Evolutionary conservation across 2,329 filamentous ascomycete genomes (phyloP).

Genomic region (Cladobotryum protrusum): DNA sequence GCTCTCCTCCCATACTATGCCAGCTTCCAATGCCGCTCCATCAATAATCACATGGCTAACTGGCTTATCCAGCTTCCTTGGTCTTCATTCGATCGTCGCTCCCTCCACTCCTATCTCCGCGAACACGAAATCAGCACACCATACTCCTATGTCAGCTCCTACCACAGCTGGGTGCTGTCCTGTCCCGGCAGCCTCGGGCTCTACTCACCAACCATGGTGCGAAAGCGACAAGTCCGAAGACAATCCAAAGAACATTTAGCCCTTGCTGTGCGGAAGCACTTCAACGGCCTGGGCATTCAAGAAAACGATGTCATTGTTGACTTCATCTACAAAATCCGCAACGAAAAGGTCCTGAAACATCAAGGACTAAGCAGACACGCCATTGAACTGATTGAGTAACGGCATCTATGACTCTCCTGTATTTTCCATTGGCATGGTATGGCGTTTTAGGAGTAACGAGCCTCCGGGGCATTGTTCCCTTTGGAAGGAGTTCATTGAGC

Average conservation of each 20-base stretch:
- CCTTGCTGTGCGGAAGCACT: slow-evolving; percentile 70
- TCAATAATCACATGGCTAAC: slow-evolving; percentile 9
- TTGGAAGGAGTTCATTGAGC: not conserved
- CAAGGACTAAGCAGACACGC: slow-evolving; percentile 20
- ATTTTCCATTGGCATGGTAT: not conserved
- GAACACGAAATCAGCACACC: slow-evolving; percentile 66
- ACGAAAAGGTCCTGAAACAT: slow-evolving; percentile 23
- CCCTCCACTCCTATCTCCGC: slow-evolving; percentile 70
- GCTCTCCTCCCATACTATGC: not conserved
- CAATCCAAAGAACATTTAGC: slow-evolving; percentile 69
- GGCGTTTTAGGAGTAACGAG: not conserved
- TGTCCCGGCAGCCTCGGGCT: slow-evolving; percentile 59
- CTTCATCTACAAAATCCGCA: slow-evolving; percentile 62
- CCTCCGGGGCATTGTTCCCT: not conserved
- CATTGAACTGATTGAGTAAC: slow-evolving; percentile 1
- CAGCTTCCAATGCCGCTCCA: not conserved
- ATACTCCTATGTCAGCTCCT: slow-evolving; percentile 60
- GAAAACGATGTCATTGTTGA: slow-evolving; percentile 81
- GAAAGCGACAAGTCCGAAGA: slow-evolving; percentile 55
- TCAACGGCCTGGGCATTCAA: slow-evolving; percentile 70
- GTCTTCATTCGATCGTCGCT: slow-evolving; percentile 58
- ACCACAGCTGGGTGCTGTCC: slow-evolving; percentile 56
- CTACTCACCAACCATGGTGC: slow-evolving; percentile 70
- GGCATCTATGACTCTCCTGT: not conserved
- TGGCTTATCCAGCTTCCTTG: slow-evolving; percentile 49